phyloP scores from a whole-genome alignment of 2,329 filamentous ascomycete species.

The Macrophomina phaseolina region DNA sequence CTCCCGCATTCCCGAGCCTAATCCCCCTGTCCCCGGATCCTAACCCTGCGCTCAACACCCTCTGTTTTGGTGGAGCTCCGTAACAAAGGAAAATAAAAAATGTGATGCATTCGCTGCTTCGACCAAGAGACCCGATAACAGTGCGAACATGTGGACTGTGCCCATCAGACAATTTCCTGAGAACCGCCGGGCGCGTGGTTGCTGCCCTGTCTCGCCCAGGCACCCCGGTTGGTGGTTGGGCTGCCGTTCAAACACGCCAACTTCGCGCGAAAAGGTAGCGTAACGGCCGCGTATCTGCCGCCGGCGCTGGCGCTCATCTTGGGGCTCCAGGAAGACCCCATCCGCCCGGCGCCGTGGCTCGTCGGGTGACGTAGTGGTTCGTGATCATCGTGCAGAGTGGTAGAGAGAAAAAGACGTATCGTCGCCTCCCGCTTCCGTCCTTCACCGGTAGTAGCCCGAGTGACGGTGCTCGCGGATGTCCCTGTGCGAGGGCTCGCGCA shows the following conservation, averaged over 20 bases:
- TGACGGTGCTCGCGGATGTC: slow-evolving; percentile 45
- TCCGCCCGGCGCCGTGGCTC: not conserved
- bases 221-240: slow-evolving; percentile 19
- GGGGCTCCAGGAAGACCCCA: slow-evolving; percentile 13
- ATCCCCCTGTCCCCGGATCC: slow-evolving; percentile 1
- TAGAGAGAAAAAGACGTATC: slow-evolving; percentile 15
- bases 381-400: slow-evolving; percentile 4
- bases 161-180: slow-evolving; percentile 3
- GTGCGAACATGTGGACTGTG: not conserved
- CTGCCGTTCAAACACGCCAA: slow-evolving; percentile 1
- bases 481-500: slow-evolving; percentile 46
- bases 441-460: slow-evolving; percentile 45
- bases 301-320: not conserved
- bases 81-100: slow-evolving; percentile 10
- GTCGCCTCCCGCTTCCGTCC: not conserved
- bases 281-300: not conserved
- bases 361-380: slow-evolving; percentile 12
- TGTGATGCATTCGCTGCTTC: slow-evolving; percentile 13
- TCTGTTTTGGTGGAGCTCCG: slow-evolving; percentile 11
- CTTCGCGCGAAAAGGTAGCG: not conserved
- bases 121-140: slow-evolving; percentile 1
- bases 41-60: slow-evolving; percentile 13
- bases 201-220: slow-evolving; percentile 21
- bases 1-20: slow-evolving; percentile 4
- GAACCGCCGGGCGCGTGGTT: slow-evolving; percentile 5